A percentile compares a stretch with the other conserved stretches of the same genome.
Conservation (phyloP, 441 rosid genomes). For the Omphalea diandra region DNA sequence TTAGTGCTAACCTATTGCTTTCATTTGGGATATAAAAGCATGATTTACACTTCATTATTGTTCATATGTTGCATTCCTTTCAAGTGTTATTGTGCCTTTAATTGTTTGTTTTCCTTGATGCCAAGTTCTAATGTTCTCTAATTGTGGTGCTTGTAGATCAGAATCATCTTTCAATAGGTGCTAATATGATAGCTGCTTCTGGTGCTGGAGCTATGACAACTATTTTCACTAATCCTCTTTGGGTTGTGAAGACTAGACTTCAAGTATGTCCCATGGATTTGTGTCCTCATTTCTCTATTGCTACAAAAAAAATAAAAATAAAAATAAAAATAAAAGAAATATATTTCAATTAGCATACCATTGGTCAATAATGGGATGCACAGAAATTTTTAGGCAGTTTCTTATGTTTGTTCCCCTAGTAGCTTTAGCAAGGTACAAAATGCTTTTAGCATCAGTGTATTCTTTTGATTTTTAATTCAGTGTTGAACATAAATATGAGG, state of each 20-base stretch:
- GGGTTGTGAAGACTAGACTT: slow-evolving; percentile 99
- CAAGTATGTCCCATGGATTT: slow-evolving; percentile 47
- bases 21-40: not conserved
- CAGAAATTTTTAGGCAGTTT: not conserved
- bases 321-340: too few relatives aligned
- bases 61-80: not conserved
- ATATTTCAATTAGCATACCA: not conserved
- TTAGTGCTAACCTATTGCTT: slow-evolving; percentile 33
- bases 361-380: not conserved
- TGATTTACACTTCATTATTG: slow-evolving; percentile 1
- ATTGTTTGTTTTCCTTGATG: not conserved
- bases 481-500: not conserved
- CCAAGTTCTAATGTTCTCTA: slow-evolving; percentile 6
- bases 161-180: slow-evolving; percentile 58
- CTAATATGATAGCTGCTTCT: slow-evolving; percentile 86
- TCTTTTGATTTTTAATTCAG: not conserved
- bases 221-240: slow-evolving; percentile 79
- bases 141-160: slow-evolving; percentile 33
- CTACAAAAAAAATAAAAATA: too few relatives aligned
- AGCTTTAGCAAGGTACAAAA: not conserved
- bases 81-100: slow-evolving; percentile 1
- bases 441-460: not conserved
- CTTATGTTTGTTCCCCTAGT: not conserved
- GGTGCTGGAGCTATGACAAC: slow-evolving; percentile 91
- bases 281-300: not conserved